Percentiles rank a stretch among this genome's conserved stretches.
Evolutionary conservation across 2,329 filamentous ascomycete species (phyloP).

Genomic region (Alternaria sp.): DNA sequence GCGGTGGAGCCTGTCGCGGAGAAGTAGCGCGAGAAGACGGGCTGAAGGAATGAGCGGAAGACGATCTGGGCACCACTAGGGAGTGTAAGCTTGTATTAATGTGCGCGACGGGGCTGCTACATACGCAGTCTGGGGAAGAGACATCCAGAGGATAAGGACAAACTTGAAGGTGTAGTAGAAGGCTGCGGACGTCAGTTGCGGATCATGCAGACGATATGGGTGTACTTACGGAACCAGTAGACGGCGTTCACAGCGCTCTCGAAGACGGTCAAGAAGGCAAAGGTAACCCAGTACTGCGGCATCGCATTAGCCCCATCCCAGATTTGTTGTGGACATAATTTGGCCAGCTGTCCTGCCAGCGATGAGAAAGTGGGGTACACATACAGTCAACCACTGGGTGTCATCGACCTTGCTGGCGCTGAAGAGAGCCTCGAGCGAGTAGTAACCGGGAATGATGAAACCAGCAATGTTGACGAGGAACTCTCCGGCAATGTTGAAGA

Average conservation of each 20-base stretch:
- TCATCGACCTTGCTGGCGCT: slow-evolving; percentile 74
- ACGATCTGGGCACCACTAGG: slow-evolving; percentile 89
- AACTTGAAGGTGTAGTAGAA: slow-evolving; percentile 99
- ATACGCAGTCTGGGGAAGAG: slow-evolving; percentile 91
- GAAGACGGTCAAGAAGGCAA: slow-evolving; percentile 79
- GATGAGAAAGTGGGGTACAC: slow-evolving; percentile 19
- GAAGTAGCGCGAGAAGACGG: slow-evolving; percentile 94
- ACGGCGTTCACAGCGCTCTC: slow-evolving; percentile 85
- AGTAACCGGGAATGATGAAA: slow-evolving; percentile 83
- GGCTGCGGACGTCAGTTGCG: slow-evolving; percentile 51
- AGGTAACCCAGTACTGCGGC: slow-evolving; percentile 81
- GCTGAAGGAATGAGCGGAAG: slow-evolving; percentile 94
- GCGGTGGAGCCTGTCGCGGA: slow-evolving; percentile 72
- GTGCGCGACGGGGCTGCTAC: slow-evolving; percentile 44
- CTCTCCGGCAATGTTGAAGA: slow-evolving; percentile 90
- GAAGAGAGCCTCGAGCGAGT: slow-evolving; percentile 81
- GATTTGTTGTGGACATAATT: background rate
- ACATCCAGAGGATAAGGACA: slow-evolving; percentile 94
- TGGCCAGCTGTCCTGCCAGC: slow-evolving; percentile 1
- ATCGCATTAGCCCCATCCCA: slow-evolving; percentile 19
- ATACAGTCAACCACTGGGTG: slow-evolving; percentile 74
- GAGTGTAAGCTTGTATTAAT: slow-evolving; percentile 12
- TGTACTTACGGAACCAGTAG: slow-evolving; percentile 78
- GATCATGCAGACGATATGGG: background rate
- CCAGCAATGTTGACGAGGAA: slow-evolving; percentile 87